Conservation (phyloP, 345 rosid species). For the Litchi chinensis region DNA sequence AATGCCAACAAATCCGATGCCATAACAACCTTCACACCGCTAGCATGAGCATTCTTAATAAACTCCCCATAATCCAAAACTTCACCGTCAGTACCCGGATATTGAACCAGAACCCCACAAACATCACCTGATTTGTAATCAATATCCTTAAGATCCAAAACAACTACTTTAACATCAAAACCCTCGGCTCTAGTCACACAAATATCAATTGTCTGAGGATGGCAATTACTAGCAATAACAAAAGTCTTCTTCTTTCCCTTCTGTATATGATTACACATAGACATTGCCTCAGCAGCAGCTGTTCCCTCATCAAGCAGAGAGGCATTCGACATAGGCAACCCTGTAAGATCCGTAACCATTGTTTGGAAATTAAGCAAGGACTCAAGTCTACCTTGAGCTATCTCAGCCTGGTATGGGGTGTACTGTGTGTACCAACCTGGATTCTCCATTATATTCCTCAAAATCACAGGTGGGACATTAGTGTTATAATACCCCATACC, state of each 20-base stretch:
- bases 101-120: constrained; percentile 97
- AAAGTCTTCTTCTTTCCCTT: constrained; percentile 96
- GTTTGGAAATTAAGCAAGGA: constrained; percentile 92
- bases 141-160: constrained; percentile 73
- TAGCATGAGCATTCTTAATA: constrained; percentile 84
- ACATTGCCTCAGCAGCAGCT: constrained; percentile 99
- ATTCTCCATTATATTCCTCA: constrained; percentile 95
- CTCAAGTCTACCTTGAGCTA: constrained; percentile 91
- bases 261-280: constrained; percentile 89
- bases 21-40: constrained; percentile 97
- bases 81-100: constrained; percentile 96
- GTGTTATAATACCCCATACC: constrained; percentile 98
- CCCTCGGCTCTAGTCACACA: constrained; percentile 94
- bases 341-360: constrained; percentile 83
- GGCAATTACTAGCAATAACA: constrained; percentile 80
- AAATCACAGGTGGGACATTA: constrained; percentile 83
- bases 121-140: constrained; percentile 82
- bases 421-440: constrained; percentile 99
- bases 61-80: constrained; percentile 86
- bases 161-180: constrained; percentile 73
- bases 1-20: constrained; percentile 90
- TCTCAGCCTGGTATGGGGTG: constrained; percentile 98
- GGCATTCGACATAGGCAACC: constrained; percentile 94
- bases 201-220: constrained; percentile 92
- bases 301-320: constrained; percentile 96